Evolutionary conservation across 805 yeast genomes (phyloP).

Genomic region (Starmera quercuum): DNA sequence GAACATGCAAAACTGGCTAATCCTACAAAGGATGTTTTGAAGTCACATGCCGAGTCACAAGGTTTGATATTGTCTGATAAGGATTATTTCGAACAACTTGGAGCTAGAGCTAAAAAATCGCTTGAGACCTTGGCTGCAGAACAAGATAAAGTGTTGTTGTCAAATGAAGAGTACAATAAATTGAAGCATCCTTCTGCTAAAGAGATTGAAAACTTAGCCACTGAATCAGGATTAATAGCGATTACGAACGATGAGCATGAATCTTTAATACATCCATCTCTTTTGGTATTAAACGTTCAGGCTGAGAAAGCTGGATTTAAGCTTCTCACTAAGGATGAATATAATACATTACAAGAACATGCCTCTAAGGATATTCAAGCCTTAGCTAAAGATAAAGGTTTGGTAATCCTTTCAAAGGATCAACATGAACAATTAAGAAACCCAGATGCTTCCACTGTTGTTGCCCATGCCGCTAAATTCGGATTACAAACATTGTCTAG

Average conservation of each 20-base stretch:
- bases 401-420: slow-evolving; percentile 1
- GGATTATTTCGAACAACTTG: slow-evolving; percentile 5
- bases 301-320: slow-evolving; percentile 1
- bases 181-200: slow-evolving; percentile 6
- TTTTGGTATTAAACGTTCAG: slow-evolving; percentile 5
- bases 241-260: slow-evolving; percentile 11
- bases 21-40: background rate
- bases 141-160: slow-evolving; percentile 16
- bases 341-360: background rate
- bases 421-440: slow-evolving; percentile 1
- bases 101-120: slow-evolving; percentile 6
- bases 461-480: slow-evolving; percentile 4
- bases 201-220: slow-evolving; percentile 5
- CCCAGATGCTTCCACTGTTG: slow-evolving; percentile 3
- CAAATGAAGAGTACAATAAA: slow-evolving; percentile 5
- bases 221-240: slow-evolving; percentile 6
- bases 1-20: background rate
- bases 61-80: slow-evolving; percentile 7
- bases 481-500: slow-evolving; percentile 5
- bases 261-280: slow-evolving; percentile 10
- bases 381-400: slow-evolving; percentile 6
- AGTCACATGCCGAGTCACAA: slow-evolving; percentile 2
- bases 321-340: slow-evolving; percentile 4
- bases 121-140: slow-evolving; percentile 15
- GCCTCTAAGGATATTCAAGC: slow-evolving; percentile 7